phyloP scores from a whole-genome alignment of 2,329 filamentous ascomycete species.

The Claviceps maximensis region DNA sequence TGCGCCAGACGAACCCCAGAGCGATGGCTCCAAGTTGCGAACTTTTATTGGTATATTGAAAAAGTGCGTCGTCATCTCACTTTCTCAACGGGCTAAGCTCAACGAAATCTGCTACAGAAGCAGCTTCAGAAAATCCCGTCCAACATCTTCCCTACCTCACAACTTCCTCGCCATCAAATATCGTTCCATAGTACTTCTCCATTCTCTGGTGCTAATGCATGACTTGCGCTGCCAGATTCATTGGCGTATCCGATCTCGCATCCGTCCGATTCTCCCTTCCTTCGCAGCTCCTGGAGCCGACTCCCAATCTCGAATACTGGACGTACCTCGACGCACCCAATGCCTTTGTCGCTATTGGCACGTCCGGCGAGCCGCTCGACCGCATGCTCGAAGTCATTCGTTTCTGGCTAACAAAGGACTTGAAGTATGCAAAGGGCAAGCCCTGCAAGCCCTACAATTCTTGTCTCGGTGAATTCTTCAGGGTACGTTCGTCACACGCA shows the following conservation, averaged over 20 bases:
- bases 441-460: conserved; percentile 99
- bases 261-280: conserved; percentile 92
- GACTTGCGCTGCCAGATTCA: conserved; percentile 50
- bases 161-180: too few relatives aligned
- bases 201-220: conserved; percentile 1
- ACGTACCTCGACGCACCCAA: conserved; percentile 93
- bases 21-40: conserved; percentile 78
- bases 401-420: conserved; percentile 98
- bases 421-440: conserved; percentile 98
- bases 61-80: conserved; percentile 48
- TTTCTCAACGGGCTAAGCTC: background rate
- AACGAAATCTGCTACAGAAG: background rate
- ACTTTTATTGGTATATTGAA: conserved; percentile 79
- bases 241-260: conserved; percentile 90
- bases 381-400: conserved; percentile 89
- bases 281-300: conserved; percentile 88
- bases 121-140: background rate
- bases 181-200: too few relatives aligned
- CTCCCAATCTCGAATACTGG: conserved; percentile 97
- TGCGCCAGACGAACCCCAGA: conserved; percentile 36
- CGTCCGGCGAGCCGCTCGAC: conserved; percentile 79
- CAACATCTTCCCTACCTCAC: background rate
- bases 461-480: conserved; percentile 91
- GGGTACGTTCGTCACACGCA: conserved; percentile 38
- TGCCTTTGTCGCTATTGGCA: conserved; percentile 71